Base-by-base conservation (phyloP, 305 asterid genomes). In the Salvia sclarea region DNA sequence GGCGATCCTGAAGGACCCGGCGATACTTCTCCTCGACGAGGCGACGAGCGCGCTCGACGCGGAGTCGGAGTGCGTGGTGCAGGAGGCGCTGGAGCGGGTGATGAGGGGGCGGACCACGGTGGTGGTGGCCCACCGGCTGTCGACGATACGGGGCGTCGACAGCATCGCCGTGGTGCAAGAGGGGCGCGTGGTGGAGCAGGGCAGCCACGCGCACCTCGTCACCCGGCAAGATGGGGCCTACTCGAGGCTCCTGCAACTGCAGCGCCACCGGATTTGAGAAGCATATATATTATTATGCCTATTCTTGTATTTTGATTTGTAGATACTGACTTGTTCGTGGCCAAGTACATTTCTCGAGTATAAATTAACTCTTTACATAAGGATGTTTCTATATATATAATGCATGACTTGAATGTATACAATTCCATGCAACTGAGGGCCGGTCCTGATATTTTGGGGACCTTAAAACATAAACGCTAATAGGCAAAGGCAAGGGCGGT, bases 21-120 rank as follows among this genome's bases (percentile, higher is more conserved):
- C 96, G 5, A 89, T 94, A 18, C 86, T 94, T 8, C 62, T 94
- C 37, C 90, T 94, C 0, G 99, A 94, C 21, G 98, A 94, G 80
- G 98, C 98, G 13, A 91, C 99, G 0, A 94, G 99, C 57, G 98
- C 99, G 3, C 87, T 91, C 0, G 99, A 94, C 24, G 98, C 96
- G 0, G 98, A 94, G 57, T 91, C 99, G 0, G 99, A 94, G 59
- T 85, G 96, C 7, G 88, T 91, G 54, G 71, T 94, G 20, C 98
- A 94, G 61, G 98, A 91, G 56, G 97, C 98, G n/a, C 85, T 94
- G 0, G 98, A 94, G 37, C 72, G 95, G 82, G 82, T 89, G 6
- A 87, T 91, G 99, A 82, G 90, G 45, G 96, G 96, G 1, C 85
- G 97, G 64, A 94, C 97, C 20, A 91, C 96, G 5, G 91, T 94